phyloP scores from a whole-genome alignment of 257 asterid genomes.

The Solanum chiquidenum region DNA sequence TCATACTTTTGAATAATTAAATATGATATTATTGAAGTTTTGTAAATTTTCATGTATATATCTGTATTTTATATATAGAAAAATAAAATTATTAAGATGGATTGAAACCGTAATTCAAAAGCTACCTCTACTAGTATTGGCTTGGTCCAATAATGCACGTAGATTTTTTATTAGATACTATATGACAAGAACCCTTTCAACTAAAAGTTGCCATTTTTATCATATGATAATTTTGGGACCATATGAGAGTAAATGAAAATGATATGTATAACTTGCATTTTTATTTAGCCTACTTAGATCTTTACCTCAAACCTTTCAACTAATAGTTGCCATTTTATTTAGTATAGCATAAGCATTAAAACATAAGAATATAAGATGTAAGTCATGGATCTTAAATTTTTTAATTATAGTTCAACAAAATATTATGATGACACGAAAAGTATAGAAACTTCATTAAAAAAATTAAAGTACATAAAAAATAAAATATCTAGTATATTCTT shows the following conservation, averaged over 20 bases:
- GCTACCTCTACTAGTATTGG: neutral
- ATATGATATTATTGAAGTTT: no score
- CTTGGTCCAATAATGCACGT: neutral
- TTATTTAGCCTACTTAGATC: no score
- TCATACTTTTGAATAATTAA: neutral
- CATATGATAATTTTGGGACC: neutral
- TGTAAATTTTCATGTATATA: neutral
- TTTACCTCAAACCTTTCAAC: no score
- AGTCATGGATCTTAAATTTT: no score
- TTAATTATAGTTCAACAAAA: no score
- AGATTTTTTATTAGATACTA: neutral
- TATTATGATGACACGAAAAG: no score
- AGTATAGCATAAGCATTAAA: neutral
- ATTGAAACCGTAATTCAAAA: neutral
- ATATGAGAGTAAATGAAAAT: neutral
- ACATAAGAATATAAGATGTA: no score
- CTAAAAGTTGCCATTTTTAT: neutral
- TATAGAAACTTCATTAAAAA: neutral
- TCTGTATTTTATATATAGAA: no score
- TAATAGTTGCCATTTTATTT: no score
- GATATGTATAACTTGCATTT: no score
- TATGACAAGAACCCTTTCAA: neutral
- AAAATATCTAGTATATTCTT: no score
- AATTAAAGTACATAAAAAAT: no score
- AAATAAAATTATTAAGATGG: neutral